Conservation (phyloP, 2,329 filamentous ascomycete species). For the Hortaea sp. region DNA sequence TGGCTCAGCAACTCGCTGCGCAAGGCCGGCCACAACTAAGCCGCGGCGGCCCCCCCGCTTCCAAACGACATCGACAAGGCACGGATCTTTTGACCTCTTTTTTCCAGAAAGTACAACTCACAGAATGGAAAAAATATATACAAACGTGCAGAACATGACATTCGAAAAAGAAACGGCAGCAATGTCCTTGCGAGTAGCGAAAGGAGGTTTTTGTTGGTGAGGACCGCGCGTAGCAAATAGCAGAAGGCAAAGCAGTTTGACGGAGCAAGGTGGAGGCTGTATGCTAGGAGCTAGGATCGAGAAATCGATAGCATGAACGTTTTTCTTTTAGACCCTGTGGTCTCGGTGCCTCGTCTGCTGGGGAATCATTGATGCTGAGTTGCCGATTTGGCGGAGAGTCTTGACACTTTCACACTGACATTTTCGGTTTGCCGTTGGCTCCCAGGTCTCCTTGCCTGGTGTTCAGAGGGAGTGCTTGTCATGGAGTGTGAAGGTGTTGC, state of each 20-base stretch:
- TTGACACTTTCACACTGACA: no score
- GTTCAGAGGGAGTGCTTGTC: no score
- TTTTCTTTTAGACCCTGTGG: not conserved
- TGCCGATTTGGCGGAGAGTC: no score
- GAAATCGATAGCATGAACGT: not conserved
- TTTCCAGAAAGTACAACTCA: no score
- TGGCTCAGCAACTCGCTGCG: constrained; percentile 46
- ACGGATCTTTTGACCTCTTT: not conserved
- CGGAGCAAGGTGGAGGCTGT: not conserved
- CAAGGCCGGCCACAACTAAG: constrained; percentile 42
- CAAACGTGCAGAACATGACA: not conserved
- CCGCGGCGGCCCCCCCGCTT: not conserved
- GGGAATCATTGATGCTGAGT: not conserved
- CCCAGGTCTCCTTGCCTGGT: no score
- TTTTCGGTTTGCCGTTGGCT: no score
- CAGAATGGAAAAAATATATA: not conserved
- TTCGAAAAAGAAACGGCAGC: not conserved
- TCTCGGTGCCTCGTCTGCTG: not conserved
- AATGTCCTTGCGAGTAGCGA: no score
- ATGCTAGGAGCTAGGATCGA: not conserved
- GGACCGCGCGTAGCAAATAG: not conserved
- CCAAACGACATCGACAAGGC: constrained; percentile 9
- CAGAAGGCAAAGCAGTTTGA: not conserved
- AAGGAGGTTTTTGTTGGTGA: no score
- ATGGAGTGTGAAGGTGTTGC: no score